Conservation (phyloP, 192 early-diverging fungal species). For the Coemansia sp. region DNA sequence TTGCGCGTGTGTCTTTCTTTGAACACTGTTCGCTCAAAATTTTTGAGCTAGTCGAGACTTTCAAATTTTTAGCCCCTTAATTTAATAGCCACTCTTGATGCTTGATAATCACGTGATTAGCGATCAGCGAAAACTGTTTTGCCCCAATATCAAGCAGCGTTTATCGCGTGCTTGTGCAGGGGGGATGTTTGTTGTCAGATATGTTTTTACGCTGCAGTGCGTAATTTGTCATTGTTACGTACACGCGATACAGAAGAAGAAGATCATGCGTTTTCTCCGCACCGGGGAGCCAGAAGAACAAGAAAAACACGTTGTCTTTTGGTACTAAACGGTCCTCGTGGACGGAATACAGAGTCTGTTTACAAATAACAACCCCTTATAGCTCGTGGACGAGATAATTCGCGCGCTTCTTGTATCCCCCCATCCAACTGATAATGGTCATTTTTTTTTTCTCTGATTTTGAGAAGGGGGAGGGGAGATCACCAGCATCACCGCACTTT, state of each 20-base stretch:
- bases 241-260: neutral
- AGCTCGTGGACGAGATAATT: neutral
- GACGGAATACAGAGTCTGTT: neutral
- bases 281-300: neutral
- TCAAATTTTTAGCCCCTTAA: neutral
- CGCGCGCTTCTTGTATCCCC: neutral
- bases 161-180: neutral
- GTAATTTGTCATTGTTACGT: neutral
- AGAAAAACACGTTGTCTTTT: too few species aligned
- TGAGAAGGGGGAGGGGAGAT: neutral
- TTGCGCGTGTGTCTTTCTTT: neutral
- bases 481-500: constrained; percentile 1
- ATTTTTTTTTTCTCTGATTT: neutral
- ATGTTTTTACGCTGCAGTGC: neutral
- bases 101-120: too few species aligned
- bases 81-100: neutral
- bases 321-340: neutral
- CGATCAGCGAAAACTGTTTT: too few species aligned
- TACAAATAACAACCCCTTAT: too few species aligned
- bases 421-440: neutral
- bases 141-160: too few species aligned
- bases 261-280: neutral
- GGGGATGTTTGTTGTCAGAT: neutral
- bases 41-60: neutral
- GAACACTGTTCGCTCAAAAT: neutral